Evolutionary conservation across 257 asterid species (phyloP), one percentile per base, ranked within the genome.

Genomic region (Ligustrum vulgare): DNA sequence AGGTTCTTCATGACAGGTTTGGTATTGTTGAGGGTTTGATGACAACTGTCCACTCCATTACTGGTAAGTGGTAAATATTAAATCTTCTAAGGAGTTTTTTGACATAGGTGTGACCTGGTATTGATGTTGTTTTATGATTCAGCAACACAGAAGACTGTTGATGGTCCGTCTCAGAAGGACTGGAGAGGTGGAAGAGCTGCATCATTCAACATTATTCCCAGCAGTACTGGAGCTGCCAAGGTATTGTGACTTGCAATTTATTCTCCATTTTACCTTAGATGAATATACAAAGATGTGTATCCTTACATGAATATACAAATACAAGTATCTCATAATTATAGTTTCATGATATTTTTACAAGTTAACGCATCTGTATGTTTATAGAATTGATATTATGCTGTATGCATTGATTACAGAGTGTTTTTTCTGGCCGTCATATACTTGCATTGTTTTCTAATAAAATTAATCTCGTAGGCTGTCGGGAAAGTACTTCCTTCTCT

Each of bases 1-100:
- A 90, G 98, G 98, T 93, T 67, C 84, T 93, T 49, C 81, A 89
- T 72, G 98, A 93, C 80, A 91, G 74, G 77, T 93, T 91, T 84
- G 98, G 98, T 13, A 91, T 93, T 54, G 87, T 87, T 76, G 98
- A 93, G 87, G 98, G 90, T 51, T 79, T 88, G 34, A 86, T 88
- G 93, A 86, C 90, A 23, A 88, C 90, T 9, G 92, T 88, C 25
- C 89, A 86, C 72, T 77, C 90, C 75, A 82, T 86, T 3, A 86
- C 89, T 11, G 91, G 89, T 87, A 41, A 39, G 2, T 11, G 91
- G 89, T 87, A 41, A 39, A 10, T 41, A 41, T 41, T 10, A 10
- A 16, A 11, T 41, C 12, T 15, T 41, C 49, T 41, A 10, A 10
- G 49, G 49, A 41, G 15, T 41, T 41, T 41, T 41, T 41, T 41